Conservation (phyloP, 1,139 yeast species). For the Candida dubliniensis region DNA sequence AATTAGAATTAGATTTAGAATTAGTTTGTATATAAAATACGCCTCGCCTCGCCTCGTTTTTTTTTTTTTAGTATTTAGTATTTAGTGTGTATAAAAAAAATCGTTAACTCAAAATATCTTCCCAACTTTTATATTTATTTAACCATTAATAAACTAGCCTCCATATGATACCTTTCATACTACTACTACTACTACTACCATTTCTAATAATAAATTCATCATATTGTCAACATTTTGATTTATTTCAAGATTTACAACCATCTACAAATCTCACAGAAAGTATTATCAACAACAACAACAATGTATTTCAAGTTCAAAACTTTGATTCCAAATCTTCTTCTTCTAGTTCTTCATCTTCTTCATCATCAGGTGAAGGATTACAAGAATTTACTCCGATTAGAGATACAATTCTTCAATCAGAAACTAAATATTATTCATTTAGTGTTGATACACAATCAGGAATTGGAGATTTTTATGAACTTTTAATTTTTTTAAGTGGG, state of each 20-base stretch:
- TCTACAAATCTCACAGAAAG: neutral
- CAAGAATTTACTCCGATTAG: slow-evolving; percentile 47
- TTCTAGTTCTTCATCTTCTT: slow-evolving; percentile 1
- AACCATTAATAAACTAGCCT: too few species aligned
- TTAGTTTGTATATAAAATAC: too few species aligned
- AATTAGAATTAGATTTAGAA: too few species aligned
- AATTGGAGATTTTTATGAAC: slow-evolving; percentile 50
- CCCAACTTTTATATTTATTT: too few species aligned
- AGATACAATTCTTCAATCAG: slow-evolving; percentile 38
- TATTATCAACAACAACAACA: neutral
- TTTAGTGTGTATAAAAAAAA: too few species aligned
- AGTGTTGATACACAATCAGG: slow-evolving; percentile 47
- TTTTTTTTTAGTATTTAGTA: too few species aligned
- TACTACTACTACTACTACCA: neutral
- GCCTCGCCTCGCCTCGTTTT: too few species aligned
- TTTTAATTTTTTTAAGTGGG: slow-evolving; percentile 59
- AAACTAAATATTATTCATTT: slow-evolving; percentile 46
- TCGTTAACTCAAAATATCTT: too few species aligned
- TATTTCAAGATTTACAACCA: neutral
- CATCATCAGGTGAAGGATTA: slow-evolving; percentile 28
- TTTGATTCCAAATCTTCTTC: neutral
- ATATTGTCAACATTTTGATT: neutral
- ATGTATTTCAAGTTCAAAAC: neutral
- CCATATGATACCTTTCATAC: too few species aligned
- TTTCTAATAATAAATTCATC: neutral